These are phyloP conservation scores for Lepiota brunneoincarnata DNA, from an alignment of 768 basidiomycete genomes.

Conservation along the genomic window DNA sequence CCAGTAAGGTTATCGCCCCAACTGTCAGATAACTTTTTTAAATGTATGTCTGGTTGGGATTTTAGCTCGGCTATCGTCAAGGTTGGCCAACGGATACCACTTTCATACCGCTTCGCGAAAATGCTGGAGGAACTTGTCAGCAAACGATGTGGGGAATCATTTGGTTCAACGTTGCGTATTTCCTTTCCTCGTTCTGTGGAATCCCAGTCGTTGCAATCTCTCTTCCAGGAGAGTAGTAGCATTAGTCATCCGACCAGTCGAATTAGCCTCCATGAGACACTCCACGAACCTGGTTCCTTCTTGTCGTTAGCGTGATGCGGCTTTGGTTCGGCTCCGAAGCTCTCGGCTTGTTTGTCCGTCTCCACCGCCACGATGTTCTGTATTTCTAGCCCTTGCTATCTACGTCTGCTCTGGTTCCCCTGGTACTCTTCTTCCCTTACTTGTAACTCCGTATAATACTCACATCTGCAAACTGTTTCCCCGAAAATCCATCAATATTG, in stretches of 20 bases:
- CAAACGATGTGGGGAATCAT: conserved; percentile 33
- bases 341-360: conserved; percentile 6
- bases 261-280: conserved; percentile 27
- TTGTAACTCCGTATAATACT: conserved; percentile 3
- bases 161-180: conserved; percentile 25
- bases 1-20: conserved; percentile 38
- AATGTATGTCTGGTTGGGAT: not conserved
- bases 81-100: conserved; percentile 64
- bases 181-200: conserved; percentile 34
- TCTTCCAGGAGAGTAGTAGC: conserved; percentile 28
- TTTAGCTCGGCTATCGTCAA: conserved; percentile 54
- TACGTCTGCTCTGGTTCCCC: not conserved
- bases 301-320: conserved; percentile 25
- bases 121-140: conserved; percentile 51
- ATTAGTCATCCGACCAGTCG: conserved; percentile 19
- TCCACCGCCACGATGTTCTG: not conserved
- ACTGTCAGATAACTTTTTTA: not conserved
- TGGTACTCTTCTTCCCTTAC: not conserved
- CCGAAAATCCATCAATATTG: not conserved
- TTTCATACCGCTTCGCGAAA: conserved; percentile 59
- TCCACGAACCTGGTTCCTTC: conserved; percentile 35
- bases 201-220: conserved; percentile 24
- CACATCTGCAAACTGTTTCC: not conserved
- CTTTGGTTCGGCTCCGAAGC: conserved; percentile 9
- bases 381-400: conserved; percentile 2